A percentile compares a stretch with the other conserved stretches of the same genome.
Evolutionary conservation across 2,329 filamentous ascomycete genomes (phyloP).

Genomic region (Huntiella decipiens): DNA sequence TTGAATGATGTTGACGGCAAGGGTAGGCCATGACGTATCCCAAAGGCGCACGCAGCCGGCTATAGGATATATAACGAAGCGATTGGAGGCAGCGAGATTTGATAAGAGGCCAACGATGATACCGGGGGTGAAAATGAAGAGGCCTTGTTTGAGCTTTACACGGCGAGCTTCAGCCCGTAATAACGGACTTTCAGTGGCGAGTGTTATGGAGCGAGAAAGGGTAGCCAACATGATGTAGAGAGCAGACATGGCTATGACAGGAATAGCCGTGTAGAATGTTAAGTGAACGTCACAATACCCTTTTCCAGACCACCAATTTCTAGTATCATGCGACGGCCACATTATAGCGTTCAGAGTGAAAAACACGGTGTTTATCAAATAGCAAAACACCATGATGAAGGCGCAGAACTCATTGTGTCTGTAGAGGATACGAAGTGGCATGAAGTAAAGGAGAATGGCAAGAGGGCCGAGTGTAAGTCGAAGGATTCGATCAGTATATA

Average conservation of each 20-base stretch:
- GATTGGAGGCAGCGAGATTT: constrained; percentile 26
- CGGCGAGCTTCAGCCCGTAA: constrained; percentile 23
- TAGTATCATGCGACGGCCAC: constrained; percentile 33
- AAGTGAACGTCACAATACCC: constrained; percentile 35
- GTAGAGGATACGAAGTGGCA: constrained; percentile 32
- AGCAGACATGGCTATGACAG: constrained; percentile 31
- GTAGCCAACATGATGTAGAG: constrained; percentile 36
- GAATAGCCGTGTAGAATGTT: constrained; percentile 24
- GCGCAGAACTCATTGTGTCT: constrained; percentile 36
- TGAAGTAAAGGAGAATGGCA: constrained; percentile 27
- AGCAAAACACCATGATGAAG: constrained; percentile 27
- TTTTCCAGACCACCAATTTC: constrained; percentile 30
- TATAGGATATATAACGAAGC: constrained; percentile 31
- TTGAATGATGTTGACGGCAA: constrained; percentile 29
- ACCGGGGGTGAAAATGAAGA: constrained; percentile 36
- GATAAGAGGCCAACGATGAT: constrained; percentile 29
- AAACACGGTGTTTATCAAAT: constrained; percentile 28
- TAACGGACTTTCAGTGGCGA: constrained; percentile 23
- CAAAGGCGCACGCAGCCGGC: constrained; percentile 29
- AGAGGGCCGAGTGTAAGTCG: constrained; percentile 29
- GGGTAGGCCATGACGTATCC: constrained; percentile 26
- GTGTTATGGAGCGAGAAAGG: constrained; percentile 29
- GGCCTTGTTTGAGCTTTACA: constrained; percentile 26
- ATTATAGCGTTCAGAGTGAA: constrained; percentile 31
- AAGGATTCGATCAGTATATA: constrained; percentile 27